These are phyloP conservation scores for Waltergamsia citrina DNA, from an alignment of 2,329 filamentous ascomycete species.

Conservation along the genomic window DNA sequence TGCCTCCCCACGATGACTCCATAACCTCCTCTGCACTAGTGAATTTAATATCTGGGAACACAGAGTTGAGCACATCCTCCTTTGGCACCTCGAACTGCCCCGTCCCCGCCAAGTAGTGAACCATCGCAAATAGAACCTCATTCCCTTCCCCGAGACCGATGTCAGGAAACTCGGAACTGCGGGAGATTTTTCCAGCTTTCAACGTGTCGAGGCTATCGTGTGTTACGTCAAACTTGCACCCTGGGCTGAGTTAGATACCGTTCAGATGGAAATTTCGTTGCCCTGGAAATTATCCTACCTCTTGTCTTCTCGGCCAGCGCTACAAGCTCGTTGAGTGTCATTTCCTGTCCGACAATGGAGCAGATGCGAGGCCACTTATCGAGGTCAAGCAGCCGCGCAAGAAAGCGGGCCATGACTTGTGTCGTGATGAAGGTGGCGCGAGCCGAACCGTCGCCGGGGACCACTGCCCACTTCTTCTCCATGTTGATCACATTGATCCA, in stretches of 20 bases:
- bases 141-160: conserved; percentile 9
- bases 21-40: conserved; percentile 10
- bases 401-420: conserved; percentile 10
- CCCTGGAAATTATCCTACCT: neutral
- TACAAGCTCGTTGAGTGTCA: conserved; percentile 9
- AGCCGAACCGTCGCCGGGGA: conserved; percentile 8
- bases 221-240: neutral
- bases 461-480: conserved; percentile 11
- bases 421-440: conserved; percentile 11
- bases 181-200: conserved; percentile 13
- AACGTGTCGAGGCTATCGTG: conserved; percentile 10
- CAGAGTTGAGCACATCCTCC: conserved; percentile 4
- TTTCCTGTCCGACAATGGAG: conserved; percentile 5
- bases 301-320: conserved; percentile 4
- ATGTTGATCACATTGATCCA: conserved; percentile 14
- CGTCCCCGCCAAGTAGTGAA: neutral
- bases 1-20: conserved; percentile 7
- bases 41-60: conserved; percentile 8
- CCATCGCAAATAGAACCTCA: conserved; percentile 2
- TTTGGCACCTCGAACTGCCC: neutral
- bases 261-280: neutral
- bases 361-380: conserved; percentile 7
- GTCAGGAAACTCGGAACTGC: conserved; percentile 9
- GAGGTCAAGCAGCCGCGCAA: conserved; percentile 10
- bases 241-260: neutral